phyloP scores from a whole-genome alignment of 495 filamentous ascomycete genomes.

The Astrothelium macrocarpum region DNA sequence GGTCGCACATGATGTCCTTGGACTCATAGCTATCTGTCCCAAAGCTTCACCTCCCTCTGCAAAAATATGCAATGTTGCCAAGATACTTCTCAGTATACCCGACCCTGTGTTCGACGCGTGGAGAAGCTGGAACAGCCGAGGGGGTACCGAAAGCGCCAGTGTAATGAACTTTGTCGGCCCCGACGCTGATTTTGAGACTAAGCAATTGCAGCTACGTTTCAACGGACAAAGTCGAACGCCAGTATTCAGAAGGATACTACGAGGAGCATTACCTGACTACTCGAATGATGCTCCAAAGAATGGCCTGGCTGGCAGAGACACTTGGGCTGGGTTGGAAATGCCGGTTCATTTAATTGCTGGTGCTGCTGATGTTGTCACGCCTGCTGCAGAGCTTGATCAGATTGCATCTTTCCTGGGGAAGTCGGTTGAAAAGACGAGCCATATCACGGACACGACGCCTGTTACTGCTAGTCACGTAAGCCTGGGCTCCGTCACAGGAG shows the following conservation, averaged over 20 bases:
- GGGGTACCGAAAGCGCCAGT: slow-evolving; percentile 66
- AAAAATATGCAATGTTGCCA: slow-evolving; percentile 42
- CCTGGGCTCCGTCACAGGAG: slow-evolving; percentile 16
- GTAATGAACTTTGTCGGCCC: slow-evolving; percentile 70
- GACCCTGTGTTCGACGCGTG: slow-evolving; percentile 64
- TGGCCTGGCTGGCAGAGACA: slow-evolving; percentile 56
- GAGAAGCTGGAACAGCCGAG: slow-evolving; percentile 70
- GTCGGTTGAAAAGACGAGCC: slow-evolving; percentile 13
- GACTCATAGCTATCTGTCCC: slow-evolving; percentile 74
- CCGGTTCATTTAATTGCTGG: slow-evolving; percentile 75
- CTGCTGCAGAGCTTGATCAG: slow-evolving; percentile 57
- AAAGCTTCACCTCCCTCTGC: slow-evolving; percentile 50
- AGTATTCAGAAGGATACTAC: slow-evolving; percentile 78
- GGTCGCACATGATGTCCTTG: slow-evolving; percentile 56
- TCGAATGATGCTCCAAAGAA: slow-evolving; percentile 41
- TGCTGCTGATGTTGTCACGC: slow-evolving; percentile 64
- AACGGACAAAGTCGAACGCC: slow-evolving; percentile 73
- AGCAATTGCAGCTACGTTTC: slow-evolving; percentile 68
- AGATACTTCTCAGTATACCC: slow-evolving; percentile 54
- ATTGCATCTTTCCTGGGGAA: slow-evolving; percentile 52
- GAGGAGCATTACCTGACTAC: slow-evolving; percentile 54
- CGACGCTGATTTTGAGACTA: slow-evolving; percentile 62
- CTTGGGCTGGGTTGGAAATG: slow-evolving; percentile 62
- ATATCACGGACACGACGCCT: not conserved
- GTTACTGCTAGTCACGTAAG: not conserved